Conservation (phyloP, 495 filamentous ascomycete species). For the Penicillium dipodomyicola region DNA sequence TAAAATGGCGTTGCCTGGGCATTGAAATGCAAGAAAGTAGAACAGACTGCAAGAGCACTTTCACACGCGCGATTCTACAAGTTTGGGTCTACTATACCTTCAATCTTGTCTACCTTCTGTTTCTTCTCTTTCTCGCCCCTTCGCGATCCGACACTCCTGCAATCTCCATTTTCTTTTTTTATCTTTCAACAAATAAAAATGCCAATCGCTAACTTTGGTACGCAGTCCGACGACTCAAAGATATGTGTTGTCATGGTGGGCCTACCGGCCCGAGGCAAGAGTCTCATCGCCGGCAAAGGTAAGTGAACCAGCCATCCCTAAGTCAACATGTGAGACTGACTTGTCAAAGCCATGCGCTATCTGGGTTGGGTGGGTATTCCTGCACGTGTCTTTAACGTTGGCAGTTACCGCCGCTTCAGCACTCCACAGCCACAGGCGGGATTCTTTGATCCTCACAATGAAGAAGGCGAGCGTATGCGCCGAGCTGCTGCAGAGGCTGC, state of each 20-base stretch:
- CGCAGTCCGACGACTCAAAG: slow-evolving; percentile 88
- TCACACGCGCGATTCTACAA: neutral
- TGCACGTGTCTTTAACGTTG: slow-evolving; percentile 94
- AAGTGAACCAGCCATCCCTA: slow-evolving; percentile 22
- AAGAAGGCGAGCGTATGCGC: slow-evolving; percentile 85
- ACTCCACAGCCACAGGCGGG: slow-evolving; percentile 83
- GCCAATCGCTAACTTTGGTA: slow-evolving; percentile 15
- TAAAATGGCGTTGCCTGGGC: neutral
- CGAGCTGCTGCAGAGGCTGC: slow-evolving; percentile 85
- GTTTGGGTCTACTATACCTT: neutral
- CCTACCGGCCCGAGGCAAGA: slow-evolving; percentile 91
- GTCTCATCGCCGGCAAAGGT: slow-evolving; percentile 97
- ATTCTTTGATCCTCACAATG: slow-evolving; percentile 89
- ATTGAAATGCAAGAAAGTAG: neutral
- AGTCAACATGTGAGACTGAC: slow-evolving; percentile 3
- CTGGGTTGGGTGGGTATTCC: slow-evolving; percentile 93
- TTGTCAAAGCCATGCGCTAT: slow-evolving; percentile 76
- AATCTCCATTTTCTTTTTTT: neutral
- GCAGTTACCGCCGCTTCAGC: slow-evolving; percentile 82
- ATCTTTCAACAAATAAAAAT: slow-evolving; percentile 1
- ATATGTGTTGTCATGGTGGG: slow-evolving; percentile 99
- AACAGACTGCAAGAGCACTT: neutral
- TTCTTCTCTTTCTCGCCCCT: neutral
- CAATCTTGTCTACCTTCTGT: neutral
- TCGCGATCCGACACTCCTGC: neutral